Evolutionary conservation across 192 early-diverging fungal species (phyloP), one percentile per base, ranked within the genome.

Genomic region (Phlyctochytrium planicorne): DNA sequence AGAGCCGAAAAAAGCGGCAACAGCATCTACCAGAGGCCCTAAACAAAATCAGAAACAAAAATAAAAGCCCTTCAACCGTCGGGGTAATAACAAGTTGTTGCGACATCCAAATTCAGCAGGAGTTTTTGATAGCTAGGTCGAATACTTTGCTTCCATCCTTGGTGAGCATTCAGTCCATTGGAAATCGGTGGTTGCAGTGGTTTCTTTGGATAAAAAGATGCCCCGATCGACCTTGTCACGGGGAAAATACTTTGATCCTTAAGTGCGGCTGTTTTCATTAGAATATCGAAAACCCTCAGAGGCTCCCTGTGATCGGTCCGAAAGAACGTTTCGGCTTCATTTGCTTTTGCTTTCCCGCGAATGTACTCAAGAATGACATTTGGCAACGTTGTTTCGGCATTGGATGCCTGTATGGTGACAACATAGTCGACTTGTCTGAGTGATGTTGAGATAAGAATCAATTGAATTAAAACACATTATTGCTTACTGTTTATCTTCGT

Each of bases 141-240:
- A 30, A 75, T 35, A 34, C 72, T 74, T 33, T 75, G 74, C 62
- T 75, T 66, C 66, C 66, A 75, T 24, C 74, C 74, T 29, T 66
- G 63, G 57, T 72, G 70, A 10, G 63, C 70, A 3, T 60, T 72
- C 40, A 72, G 25, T 2, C 55, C 70, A 27, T 66, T 71, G 20
- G 69, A 61, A 59, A 71, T 66, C 6, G 64, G 53, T 3, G 63
- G 60, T 27, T 66, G 62, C 14, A 59, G 56, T 17, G 30, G n/a
- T 25, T 57, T 14, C 37, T 65, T 59, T 36, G 53, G 53, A 32
- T 72, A 72, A 47, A 72, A 72, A 0, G 64, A 59, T 3, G 63
- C 64, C 12, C 70, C 70, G n/a, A 56, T 62, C 20, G 61, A 57
- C 3, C 70, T 59, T 17, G 66, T 72, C 2, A 62, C 61, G 20